Percentiles rank a stretch among this genome's conserved stretches.
Conservation (phyloP, 345 rosid species). For the Rhodomyrtus tomentosa region DNA sequence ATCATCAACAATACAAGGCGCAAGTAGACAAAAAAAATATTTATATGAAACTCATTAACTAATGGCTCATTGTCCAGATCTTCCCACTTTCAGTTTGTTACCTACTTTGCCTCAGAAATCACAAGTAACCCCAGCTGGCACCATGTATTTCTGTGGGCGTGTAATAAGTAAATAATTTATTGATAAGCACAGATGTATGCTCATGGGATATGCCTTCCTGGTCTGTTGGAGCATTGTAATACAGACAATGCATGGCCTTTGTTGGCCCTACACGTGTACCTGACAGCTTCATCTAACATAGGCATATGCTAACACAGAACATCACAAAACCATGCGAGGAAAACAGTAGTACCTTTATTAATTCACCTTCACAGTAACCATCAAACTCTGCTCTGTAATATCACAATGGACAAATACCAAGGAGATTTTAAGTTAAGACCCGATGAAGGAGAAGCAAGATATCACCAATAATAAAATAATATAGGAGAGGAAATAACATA, state of each 20-base stretch:
- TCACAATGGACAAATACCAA: neutral
- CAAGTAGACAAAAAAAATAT: neutral
- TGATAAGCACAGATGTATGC: neutral
- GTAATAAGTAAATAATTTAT: neutral
- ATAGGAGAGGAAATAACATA: neutral
- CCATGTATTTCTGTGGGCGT: neutral
- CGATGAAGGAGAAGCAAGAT: neutral
- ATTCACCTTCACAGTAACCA: constrained; percentile 95
- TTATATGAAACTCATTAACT: neutral
- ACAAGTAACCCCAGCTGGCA: neutral
- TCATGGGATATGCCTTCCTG: neutral
- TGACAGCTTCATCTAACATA: neutral
- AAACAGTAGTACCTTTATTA: constrained; percentile 52
- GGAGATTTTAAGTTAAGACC: constrained; percentile 2
- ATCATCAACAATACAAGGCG: neutral
- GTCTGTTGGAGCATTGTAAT: neutral
- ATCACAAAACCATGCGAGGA: neutral
- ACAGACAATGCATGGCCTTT: neutral
- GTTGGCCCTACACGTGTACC: neutral
- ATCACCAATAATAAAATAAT: neutral
- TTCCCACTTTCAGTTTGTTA: neutral
- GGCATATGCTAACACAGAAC: neutral
- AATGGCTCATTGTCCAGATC: neutral
- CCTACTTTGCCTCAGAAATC: neutral
- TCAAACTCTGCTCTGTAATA: constrained; percentile 84